These are phyloP conservation scores for Grosmannia penicillata DNA, from an alignment of 2,329 filamentous ascomycete genomes.

Conservation along the genomic window DNA sequence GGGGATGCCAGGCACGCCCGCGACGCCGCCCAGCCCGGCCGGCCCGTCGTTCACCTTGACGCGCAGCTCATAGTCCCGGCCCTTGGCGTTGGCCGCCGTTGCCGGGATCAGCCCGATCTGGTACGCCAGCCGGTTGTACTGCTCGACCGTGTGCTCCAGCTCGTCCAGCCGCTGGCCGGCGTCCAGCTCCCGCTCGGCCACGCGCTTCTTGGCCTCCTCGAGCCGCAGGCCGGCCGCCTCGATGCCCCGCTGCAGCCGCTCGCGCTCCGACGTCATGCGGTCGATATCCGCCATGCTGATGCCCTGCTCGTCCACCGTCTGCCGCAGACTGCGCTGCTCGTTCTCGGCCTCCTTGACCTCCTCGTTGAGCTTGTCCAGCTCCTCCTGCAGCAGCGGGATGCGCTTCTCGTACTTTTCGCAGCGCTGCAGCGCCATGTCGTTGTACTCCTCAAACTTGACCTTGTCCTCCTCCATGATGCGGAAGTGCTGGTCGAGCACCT, in stretches of 20 bases:
- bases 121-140: slow-evolving; percentile 89
- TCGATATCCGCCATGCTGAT: slow-evolving; percentile 98
- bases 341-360: slow-evolving; percentile 71
- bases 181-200: slow-evolving; percentile 77
- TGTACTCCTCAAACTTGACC: slow-evolving; percentile 91
- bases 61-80: slow-evolving; percentile 68
- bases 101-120: slow-evolving; percentile 81
- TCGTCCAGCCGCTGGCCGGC: slow-evolving; percentile 78
- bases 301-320: slow-evolving; percentile 78
- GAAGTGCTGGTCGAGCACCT: slow-evolving; percentile 75
- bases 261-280: slow-evolving; percentile 91
- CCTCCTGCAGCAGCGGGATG: slow-evolving; percentile 69
- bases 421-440: slow-evolving; percentile 66
- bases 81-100: slow-evolving; percentile 73
- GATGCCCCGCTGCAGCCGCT: slow-evolving; percentile 79
- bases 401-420: slow-evolving; percentile 79
- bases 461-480: slow-evolving; percentile 91
- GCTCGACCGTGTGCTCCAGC: slow-evolving; percentile 77
- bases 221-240: slow-evolving; percentile 61
- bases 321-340: slow-evolving; percentile 66
- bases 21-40: slow-evolving; percentile 19
- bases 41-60: slow-evolving; percentile 67
- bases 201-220: slow-evolving; percentile 72
- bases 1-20: slow-evolving; percentile 7
- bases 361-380: slow-evolving; percentile 61